Evolutionary conservation across 2,329 filamentous ascomycete genomes (phyloP).

Genomic region (Colletotrichum sp.): DNA sequence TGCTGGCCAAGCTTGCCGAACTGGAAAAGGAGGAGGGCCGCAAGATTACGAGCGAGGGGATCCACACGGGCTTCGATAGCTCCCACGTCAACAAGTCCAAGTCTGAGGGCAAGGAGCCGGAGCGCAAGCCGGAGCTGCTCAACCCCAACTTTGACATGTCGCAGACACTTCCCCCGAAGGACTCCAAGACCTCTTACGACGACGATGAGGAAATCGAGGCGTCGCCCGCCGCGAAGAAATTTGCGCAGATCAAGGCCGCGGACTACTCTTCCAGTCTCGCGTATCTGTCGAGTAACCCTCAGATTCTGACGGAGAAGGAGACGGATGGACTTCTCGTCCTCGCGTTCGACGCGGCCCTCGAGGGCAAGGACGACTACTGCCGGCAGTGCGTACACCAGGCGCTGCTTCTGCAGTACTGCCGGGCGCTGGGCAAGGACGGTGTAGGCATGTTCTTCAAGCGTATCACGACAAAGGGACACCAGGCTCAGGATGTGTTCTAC

Average conservation of each 20-base stretch:
- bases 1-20: slow-evolving; percentile 75
- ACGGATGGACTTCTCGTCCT: slow-evolving; percentile 90
- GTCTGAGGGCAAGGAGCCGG: slow-evolving; percentile 47
- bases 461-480: slow-evolving; percentile 86
- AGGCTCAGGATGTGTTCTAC: slow-evolving; percentile 88
- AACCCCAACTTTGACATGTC: slow-evolving; percentile 63
- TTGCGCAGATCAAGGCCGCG: slow-evolving; percentile 76
- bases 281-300: slow-evolving; percentile 80
- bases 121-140: slow-evolving; percentile 71
- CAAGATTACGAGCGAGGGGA: slow-evolving; percentile 93
- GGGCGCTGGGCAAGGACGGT: slow-evolving; percentile 85
- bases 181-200: slow-evolving; percentile 51
- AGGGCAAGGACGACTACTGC: slow-evolving; percentile 76
- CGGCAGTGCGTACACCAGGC: slow-evolving; percentile 93
- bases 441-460: slow-evolving; percentile 95
- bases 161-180: slow-evolving; percentile 26
- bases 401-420: slow-evolving; percentile 91
- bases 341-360: slow-evolving; percentile 87
- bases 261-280: slow-evolving; percentile 77
- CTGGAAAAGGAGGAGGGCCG: slow-evolving; percentile 83
- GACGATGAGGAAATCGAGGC: slow-evolving; percentile 79
- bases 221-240: slow-evolving; percentile 78
- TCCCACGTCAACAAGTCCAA: slow-evolving; percentile 75
- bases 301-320: slow-evolving; percentile 82
- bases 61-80: slow-evolving; percentile 89